A percentile compares a stretch with the other conserved stretches of the same genome.
phyloP scores from a whole-genome alignment of 164 flowering plant genomes.

The Liquidambar formosana region DNA sequence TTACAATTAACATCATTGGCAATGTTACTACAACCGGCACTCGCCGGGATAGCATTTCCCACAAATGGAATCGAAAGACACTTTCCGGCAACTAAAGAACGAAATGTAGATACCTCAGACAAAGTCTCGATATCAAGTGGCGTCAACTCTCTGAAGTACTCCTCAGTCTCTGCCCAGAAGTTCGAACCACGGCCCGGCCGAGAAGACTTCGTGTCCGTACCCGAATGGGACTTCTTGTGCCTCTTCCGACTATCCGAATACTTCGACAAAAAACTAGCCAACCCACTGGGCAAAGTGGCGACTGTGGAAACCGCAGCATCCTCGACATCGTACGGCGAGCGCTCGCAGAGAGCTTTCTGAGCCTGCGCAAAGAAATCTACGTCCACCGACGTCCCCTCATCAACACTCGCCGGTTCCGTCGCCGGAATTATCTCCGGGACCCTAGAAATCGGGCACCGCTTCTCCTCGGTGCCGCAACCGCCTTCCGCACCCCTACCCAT shows the following conservation, averaged over 20 bases:
- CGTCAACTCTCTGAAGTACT: slow-evolving; percentile 65
- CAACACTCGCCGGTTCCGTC: background rate
- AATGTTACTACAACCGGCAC: background rate
- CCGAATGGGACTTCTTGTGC: slow-evolving; percentile 66
- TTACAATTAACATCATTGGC: background rate
- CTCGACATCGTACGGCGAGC: slow-evolving; percentile 73
- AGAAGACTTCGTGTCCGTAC: slow-evolving; percentile 41
- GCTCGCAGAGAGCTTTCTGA: slow-evolving; percentile 57
- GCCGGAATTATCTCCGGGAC: slow-evolving; percentile 17
- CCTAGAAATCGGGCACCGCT: slow-evolving; percentile 40
- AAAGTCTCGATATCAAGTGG: slow-evolving; percentile 61
- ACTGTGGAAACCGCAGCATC: slow-evolving; percentile 38
- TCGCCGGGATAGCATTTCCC: slow-evolving; percentile 12
- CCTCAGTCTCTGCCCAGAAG: slow-evolving; percentile 79
- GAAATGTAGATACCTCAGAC: slow-evolving; percentile 20
- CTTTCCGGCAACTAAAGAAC: slow-evolving; percentile 25
- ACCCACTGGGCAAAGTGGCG: slow-evolving; percentile 58
- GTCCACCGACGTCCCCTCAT: background rate
- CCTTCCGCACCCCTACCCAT: slow-evolving; percentile 66
- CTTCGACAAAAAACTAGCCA: slow-evolving; percentile 54
- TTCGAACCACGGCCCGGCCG: slow-evolving; percentile 22
- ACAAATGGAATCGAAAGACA: slow-evolving; percentile 46
- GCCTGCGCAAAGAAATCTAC: slow-evolving; percentile 73
- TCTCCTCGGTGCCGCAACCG: slow-evolving; percentile 54
- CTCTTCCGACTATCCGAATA: slow-evolving; percentile 47